Evolutionary conservation across 2,329 filamentous ascomycete species (phyloP), one percentile per base, ranked within the genome.

Genomic region (Nemania serpens): DNA sequence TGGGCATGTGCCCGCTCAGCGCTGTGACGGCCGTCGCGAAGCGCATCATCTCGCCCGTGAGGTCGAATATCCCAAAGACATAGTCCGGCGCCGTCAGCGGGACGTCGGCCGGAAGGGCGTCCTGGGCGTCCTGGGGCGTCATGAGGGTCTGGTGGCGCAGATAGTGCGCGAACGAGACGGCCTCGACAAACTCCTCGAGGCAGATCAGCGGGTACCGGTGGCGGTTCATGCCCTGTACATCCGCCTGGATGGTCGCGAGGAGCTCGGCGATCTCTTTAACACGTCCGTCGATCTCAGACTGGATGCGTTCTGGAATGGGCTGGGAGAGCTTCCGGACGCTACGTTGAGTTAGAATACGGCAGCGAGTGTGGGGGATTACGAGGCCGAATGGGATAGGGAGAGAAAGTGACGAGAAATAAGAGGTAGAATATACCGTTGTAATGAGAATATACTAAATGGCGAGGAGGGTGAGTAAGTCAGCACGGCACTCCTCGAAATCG

Each of bases 31-130:
- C 93, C 52, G 97, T 95, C 0, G 92, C 93, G 76, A 97, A 98
- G 33, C 93, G 86, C 95, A 99, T 99, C 80, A 98, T 82, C 79
- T 99, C 95, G 41, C 95, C 95, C 1, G 93, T 93, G 68, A 98
- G 84, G 75, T 99, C 95, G 71, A 97, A 97, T 2, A 99, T 78
- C 9, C 94, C 95, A 64, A 95, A 88, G 59, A 97, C 78, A 73
- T 97, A 98, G 75, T 99, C 95, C 57, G 94, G 87, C 25, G 88
- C 82, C 1, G 90, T 91, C 18, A 97, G 80, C 0, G 81, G 70
- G 2, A 97, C 82, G 1, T 81, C 82, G 0, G 77, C 74, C 6
- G 73, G 80, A 7, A 88, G 74, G 2, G 78, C 75, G 0, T 70
- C 76, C 33, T 80, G 75, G 0, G 90, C 82, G 57, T 91, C 84